Evolutionary conservation across 495 filamentous ascomycete genomes (phyloP), one percentile per base, ranked within the genome.

Genomic region (Sphaerosporella brunnea): DNA sequence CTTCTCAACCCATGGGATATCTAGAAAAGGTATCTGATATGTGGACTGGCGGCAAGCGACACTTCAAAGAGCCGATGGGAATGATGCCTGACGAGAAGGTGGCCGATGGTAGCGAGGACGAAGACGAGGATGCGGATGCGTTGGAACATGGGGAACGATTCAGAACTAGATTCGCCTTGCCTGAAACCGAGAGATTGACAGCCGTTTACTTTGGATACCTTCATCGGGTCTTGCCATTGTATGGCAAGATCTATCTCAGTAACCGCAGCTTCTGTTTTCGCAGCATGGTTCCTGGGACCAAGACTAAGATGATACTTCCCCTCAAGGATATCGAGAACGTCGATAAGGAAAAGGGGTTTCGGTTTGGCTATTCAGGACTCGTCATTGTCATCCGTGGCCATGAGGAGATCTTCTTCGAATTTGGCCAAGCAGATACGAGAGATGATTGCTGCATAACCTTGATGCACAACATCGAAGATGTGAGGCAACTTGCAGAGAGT

Each of bases 361-460:
- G 86, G 16, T 82, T 93, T 61, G 84, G 85, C 4, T 95, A 93
- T 51, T 82, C 84, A 3, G 90, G 86, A 9, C 69, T 97, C 43
- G 88, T 94, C 4, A 71, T 97, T 18, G 80, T 92, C 4, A 86
- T 97, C 43, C 77, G 81, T 25, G 90, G 87, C 7, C 87, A 95
- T 53, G 90, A 96, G 61, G 92, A 97, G 60, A 65, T 97, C 1
- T 96, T 97, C 63, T 96, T 97, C 61, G 90, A 97, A 58, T 96
- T 97, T 61, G 71, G 71, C 49, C 68, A 76, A 11, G 63, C 73
- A 3, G 86, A 84, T 45, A 69, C 73, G 39, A 75, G 90, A 39
- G 86, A 97, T 57, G 90, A 97, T 59, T 95, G 86, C 57, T 73
- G 78, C 2, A 73, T 88, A 21, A 93, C 82, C 5, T 62, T 96